A percentile compares a stretch with the other conserved stretches of the same genome.
These are phyloP conservation scores for Tricholomella constricta DNA, from an alignment of 768 basidiomycete species.

Conservation along the genomic window DNA sequence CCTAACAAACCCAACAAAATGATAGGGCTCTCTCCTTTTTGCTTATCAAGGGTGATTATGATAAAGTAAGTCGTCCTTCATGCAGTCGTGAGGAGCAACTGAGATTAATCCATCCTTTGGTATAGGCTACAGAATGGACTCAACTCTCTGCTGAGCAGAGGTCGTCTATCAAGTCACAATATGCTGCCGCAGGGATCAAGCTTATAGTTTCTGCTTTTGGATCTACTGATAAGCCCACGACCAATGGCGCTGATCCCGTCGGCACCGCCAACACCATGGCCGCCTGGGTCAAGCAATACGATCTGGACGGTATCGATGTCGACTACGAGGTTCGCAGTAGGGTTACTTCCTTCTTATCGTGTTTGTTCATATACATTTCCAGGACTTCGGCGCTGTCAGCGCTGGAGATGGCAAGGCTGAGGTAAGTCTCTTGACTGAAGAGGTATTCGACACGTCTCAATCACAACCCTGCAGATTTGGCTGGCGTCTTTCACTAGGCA, in stretches of 20 bases:
- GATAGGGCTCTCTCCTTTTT: slow-evolving; percentile 40
- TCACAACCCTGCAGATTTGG: slow-evolving; percentile 38
- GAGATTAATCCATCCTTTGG: neutral
- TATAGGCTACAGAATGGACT: slow-evolving; percentile 47
- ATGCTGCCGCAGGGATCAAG: slow-evolving; percentile 56
- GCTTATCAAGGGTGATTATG: slow-evolving; percentile 40
- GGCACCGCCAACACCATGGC: slow-evolving; percentile 52
- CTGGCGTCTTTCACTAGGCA: slow-evolving; percentile 51
- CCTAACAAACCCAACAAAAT: neutral
- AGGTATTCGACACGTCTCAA: neutral
- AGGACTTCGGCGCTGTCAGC: slow-evolving; percentile 56
- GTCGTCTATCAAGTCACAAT: slow-evolving; percentile 43
- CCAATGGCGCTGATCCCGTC: slow-evolving; percentile 44
- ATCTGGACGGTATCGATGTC: slow-evolving; percentile 60
- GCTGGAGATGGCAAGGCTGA: slow-evolving; percentile 45
- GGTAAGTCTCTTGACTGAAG: slow-evolving; percentile 23
- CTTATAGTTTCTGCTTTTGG: slow-evolving; percentile 61
- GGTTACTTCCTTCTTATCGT: neutral
- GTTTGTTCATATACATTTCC: neutral
- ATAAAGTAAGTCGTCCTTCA: slow-evolving; percentile 21
- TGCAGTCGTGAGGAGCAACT: neutral
- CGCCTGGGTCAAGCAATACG: slow-evolving; percentile 48
- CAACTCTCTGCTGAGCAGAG: slow-evolving; percentile 40
- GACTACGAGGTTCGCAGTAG: slow-evolving; percentile 50
- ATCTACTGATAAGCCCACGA: slow-evolving; percentile 48